These are phyloP conservation scores for Thielaviopsis euricoi DNA, from an alignment of 2,329 filamentous ascomycete species.

Conservation along the genomic window DNA sequence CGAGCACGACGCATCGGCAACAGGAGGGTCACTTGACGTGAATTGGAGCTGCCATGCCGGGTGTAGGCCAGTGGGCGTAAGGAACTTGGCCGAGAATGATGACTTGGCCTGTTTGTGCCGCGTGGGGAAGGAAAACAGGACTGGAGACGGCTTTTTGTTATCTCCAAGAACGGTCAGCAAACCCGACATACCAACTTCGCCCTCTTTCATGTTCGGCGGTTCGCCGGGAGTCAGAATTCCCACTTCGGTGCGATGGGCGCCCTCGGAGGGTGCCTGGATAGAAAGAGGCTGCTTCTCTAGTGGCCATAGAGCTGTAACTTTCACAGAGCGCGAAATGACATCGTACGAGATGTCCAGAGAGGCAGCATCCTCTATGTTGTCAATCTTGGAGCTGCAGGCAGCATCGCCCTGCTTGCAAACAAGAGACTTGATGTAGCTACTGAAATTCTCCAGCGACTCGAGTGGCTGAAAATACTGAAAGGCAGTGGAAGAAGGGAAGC, in stretches of 20 bases:
- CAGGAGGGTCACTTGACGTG: conserved; percentile 31
- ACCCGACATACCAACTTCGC: conserved; percentile 66
- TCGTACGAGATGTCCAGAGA: conserved; percentile 68
- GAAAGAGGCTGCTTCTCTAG: conserved; percentile 16
- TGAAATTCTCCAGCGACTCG: conserved; percentile 36
- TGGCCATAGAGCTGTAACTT: conserved; percentile 49
- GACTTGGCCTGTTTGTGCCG: conserved; percentile 48
- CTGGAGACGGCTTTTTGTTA: conserved; percentile 53
- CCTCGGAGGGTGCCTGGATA: not conserved
- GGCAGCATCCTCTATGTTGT: conserved; percentile 32
- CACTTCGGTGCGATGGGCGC: conserved; percentile 50
- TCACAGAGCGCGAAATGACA: conserved; percentile 45
- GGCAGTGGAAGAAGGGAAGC: conserved; percentile 26
- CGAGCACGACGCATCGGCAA: conserved; percentile 44
- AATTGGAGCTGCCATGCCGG: conserved; percentile 59
- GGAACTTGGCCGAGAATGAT: conserved; percentile 47
- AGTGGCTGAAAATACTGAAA: conserved; percentile 58
- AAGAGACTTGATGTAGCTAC: conserved; percentile 32
- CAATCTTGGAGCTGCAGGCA: conserved; percentile 32
- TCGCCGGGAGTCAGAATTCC: conserved; percentile 57
- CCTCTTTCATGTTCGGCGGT: conserved; percentile 40
- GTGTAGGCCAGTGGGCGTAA: conserved; percentile 64
- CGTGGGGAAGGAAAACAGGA: conserved; percentile 69
- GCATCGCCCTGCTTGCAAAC: conserved; percentile 32
- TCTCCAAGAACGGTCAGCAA: conserved; percentile 65